Evolutionary conservation across 108 stramenopile genomes (phyloP).

Genomic region (Nitzschia sp.): DNA sequence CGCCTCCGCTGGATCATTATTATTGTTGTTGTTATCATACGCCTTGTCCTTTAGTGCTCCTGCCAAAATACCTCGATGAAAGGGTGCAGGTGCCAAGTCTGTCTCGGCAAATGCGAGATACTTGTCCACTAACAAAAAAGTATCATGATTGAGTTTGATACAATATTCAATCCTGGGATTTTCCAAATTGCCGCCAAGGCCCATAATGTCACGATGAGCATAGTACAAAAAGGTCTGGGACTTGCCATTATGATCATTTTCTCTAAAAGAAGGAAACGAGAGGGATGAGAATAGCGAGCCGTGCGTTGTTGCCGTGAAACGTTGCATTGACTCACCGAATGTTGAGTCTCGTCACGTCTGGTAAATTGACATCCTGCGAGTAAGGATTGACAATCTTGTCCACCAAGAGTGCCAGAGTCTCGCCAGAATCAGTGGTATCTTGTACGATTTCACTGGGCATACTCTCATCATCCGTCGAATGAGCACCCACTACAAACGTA

Average conservation of each 20-base stretch:
- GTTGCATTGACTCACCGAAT: constrained; percentile 23
- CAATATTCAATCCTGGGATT: constrained; percentile 31
- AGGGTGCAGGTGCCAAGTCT: constrained; percentile 48
- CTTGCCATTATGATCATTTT: constrained; percentile 54
- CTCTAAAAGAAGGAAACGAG: constrained; percentile 14
- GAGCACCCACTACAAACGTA: constrained; percentile 46
- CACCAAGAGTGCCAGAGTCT: background rate
- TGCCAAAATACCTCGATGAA: constrained; percentile 36
- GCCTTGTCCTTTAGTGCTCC: constrained; percentile 53
- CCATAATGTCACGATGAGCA: constrained; percentile 23
- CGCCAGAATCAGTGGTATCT: background rate
- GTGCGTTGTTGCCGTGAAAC: background rate
- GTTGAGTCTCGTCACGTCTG: constrained; percentile 32
- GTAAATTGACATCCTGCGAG: constrained; percentile 19
- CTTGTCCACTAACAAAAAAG: constrained; percentile 28
- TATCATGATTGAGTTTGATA: constrained; percentile 43
- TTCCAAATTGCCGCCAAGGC: background rate
- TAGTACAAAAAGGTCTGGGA: constrained; percentile 42
- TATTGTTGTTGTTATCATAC: constrained; percentile 25
- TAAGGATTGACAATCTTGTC: constrained; percentile 7
- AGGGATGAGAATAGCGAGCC: background rate
- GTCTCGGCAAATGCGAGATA: constrained; percentile 38
- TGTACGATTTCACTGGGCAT: constrained; percentile 21
- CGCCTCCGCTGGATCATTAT: constrained; percentile 5
- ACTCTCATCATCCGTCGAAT: constrained; percentile 3